Conservation (phyloP, 2,329 filamentous ascomycete species). For the Talaromyces sp. region DNA sequence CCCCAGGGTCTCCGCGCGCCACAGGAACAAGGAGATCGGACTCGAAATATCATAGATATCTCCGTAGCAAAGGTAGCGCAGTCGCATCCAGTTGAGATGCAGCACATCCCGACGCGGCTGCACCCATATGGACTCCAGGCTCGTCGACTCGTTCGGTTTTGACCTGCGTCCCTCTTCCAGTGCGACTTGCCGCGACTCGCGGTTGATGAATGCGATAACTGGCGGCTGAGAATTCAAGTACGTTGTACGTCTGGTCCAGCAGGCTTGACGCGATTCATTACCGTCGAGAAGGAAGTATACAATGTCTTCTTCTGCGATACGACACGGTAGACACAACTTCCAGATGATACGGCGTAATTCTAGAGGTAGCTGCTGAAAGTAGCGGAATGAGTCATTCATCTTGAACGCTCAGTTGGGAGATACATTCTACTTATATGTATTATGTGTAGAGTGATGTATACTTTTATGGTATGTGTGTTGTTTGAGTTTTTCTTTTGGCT, state of each 20-base stretch:
- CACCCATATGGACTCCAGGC: not conserved
- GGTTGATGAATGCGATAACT: not conserved
- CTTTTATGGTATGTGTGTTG: too few species aligned
- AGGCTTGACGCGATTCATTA: not conserved
- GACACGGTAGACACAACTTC: conserved; percentile 8
- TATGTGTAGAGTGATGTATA: too few species aligned
- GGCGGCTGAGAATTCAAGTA: not conserved
- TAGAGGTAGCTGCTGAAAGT: conserved; percentile 2
- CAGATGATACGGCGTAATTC: conserved; percentile 10
- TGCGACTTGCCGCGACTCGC: not conserved
- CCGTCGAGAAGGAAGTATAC: not conserved
- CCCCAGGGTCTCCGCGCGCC: not conserved
- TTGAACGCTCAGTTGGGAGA: not conserved
- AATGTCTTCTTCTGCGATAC: conserved; percentile 5
- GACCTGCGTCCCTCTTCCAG: not conserved
- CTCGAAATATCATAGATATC: not conserved
- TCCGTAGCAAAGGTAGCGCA: not conserved
- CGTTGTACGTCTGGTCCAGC: not conserved
- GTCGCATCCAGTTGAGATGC: conserved; percentile 1
- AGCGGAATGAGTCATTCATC: conserved; percentile 3
- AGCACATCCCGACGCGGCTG: conserved; percentile 3
- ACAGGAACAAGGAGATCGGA: not conserved
- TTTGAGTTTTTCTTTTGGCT: too few species aligned
- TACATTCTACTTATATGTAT: too few species aligned
- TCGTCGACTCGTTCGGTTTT: not conserved